Base-by-base conservation (phyloP, 1,284 basidiomycete genomes). In the Cystobasidium slooffiae region DNA sequence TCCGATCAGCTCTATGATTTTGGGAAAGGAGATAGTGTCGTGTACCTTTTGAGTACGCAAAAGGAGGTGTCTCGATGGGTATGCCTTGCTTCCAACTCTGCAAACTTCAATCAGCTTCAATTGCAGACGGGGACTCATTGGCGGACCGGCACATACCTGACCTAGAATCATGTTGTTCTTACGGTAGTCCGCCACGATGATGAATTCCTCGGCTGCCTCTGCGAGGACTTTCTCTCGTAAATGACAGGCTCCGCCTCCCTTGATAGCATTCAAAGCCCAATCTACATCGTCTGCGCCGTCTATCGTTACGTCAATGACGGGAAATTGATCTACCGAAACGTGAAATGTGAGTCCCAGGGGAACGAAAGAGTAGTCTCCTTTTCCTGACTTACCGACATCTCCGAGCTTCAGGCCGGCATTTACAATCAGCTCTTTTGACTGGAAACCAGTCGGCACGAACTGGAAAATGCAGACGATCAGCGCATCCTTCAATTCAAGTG, bases 171-270 rank as follows among this genome's bases (percentile, higher is more conserved):
- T 62, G 22, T 61, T 72, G 22, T 72, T 64, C 84, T 97, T 99
- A 78, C 96, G 88, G 84, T 91, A 93, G 84, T 99, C 97, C 62
- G 97, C 96, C 51, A 99, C 95, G 59, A 98, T 87, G 81, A 98
- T 86, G 85, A 96, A 98, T 59, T 90, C 92, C 79, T 88, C 88
- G 16, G 97, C 94, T 18, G 94, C 94, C 82, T 98, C 96, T 3
- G 69, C 69, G 10, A 72, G 61, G 4, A 99, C 94, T 83, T 99
- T 99, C 84, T 99, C 97, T 51, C 95, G 89, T 46, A 99, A 84
- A 80, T 99, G 97, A 83, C 96, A 98, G 0, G 94, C 96, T 12
- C 96, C 96, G 73, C 96, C 96, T 12, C 96, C 96, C 84, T 99
- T 99, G 85, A 99, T 96, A 76, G 92, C 92, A 84, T 99, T 97